Evolutionary conservation across 352 stramenopile genomes (phyloP).

Genomic region (Peronospora belbahrii): DNA sequence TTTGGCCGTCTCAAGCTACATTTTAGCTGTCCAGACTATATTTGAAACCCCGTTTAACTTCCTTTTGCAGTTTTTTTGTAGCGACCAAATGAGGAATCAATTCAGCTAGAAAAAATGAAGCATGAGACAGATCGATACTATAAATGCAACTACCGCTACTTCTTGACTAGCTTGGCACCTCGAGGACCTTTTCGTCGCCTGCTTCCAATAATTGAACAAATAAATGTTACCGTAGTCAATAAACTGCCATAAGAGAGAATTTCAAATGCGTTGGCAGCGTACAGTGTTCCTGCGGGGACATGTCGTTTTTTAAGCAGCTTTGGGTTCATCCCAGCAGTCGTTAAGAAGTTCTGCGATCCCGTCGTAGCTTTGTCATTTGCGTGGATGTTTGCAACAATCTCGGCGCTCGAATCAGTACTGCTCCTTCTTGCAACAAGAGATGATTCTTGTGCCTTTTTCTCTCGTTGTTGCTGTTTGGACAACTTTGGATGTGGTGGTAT

Average conservation of each 20-base stretch:
- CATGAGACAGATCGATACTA: too few species aligned
- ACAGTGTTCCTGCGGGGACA: slow-evolving; percentile 42
- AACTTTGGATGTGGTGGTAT: slow-evolving; percentile 27
- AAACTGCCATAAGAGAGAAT: not conserved
- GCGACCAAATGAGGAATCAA: too few species aligned
- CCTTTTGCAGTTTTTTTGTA: too few species aligned
- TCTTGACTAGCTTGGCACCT: slow-evolving; percentile 49
- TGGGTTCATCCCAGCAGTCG: slow-evolving; percentile 3
- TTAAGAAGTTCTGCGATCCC: slow-evolving; percentile 10
- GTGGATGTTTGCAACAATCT: not conserved
- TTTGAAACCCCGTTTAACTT: too few species aligned
- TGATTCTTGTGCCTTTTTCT: slow-evolving; percentile 6
- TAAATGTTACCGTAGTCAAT: not conserved
- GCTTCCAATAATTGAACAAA: slow-evolving; percentile 1
- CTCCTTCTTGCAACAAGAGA: not conserved
- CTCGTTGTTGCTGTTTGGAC: slow-evolving; percentile 19
- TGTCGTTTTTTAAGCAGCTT: slow-evolving; percentile 40
- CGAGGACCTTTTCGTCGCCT: slow-evolving; percentile 42
- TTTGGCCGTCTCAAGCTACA: too few species aligned
- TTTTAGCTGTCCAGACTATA: too few species aligned
- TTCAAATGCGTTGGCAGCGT: slow-evolving; percentile 10
- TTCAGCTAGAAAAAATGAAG: too few species aligned
- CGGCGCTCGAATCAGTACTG: not conserved
- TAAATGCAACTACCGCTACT: too few species aligned
- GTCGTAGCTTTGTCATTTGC: not conserved